Evolutionary conservation across 1,139 yeast species (phyloP).

Genomic region (Geotrichum candidum): DNA sequence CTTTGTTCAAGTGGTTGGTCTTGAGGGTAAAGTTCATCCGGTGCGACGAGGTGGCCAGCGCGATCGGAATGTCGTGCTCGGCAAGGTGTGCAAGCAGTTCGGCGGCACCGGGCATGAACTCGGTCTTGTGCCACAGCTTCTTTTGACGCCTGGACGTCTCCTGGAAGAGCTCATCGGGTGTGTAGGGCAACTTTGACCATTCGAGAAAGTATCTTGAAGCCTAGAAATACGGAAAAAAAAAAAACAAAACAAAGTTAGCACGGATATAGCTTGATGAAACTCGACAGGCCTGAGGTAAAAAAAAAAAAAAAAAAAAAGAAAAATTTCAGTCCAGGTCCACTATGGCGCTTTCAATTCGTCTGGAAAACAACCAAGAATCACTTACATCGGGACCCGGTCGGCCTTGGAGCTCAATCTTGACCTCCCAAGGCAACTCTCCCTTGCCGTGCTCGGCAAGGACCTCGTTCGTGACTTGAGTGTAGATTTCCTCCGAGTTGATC

Average conservation of each 20-base stretch:
- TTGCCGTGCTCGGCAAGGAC: conserved; percentile 62
- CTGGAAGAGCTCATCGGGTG: conserved; percentile 55
- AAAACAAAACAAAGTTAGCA: not conserved
- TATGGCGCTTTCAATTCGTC: not conserved
- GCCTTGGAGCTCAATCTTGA: conserved; percentile 82
- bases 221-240: conserved; percentile 2
- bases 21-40: conserved; percentile 54
- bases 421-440: conserved; percentile 83
- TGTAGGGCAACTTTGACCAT: conserved; percentile 59
- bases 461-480: conserved; percentile 68
- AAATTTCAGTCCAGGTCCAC: not conserved
- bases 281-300: not conserved
- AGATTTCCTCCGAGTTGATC: conserved; percentile 84
- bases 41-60: conserved; percentile 86
- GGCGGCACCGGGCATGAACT: conserved; percentile 78
- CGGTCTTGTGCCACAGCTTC: conserved; percentile 54
- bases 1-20: conserved; percentile 58
- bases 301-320: not conserved
- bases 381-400: conserved; percentile 58
- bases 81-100: conserved; percentile 55
- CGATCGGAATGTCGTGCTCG: conserved; percentile 59
- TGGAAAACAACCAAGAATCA: conserved; percentile 32
- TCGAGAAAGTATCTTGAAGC: conserved; percentile 62
- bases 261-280: not conserved
- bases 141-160: conserved; percentile 51